These are phyloP conservation scores for Rhodotorula sphaerocarpa DNA, from an alignment of 768 basidiomycete genomes.

Conservation along the genomic window DNA sequence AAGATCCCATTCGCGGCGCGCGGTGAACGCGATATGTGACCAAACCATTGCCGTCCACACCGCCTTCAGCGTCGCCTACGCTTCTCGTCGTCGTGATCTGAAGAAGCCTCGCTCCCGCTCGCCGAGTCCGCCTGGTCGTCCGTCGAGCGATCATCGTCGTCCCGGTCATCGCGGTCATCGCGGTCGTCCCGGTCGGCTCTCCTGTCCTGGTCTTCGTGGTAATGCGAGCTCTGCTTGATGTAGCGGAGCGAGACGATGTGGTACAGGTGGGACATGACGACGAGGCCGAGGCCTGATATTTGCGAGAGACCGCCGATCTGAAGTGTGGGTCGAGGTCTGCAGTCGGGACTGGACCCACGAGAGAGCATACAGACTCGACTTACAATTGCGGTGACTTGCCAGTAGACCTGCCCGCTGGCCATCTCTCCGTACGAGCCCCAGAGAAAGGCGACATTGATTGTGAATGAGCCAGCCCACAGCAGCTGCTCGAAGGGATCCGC, in stretches of 20 bases:
- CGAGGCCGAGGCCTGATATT: not conserved
- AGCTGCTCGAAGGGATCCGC: not conserved
- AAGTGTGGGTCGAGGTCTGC: not conserved
- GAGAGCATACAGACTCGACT: not conserved
- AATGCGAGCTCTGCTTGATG: not conserved
- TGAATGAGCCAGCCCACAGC: not conserved
- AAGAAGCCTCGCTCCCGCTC: too few species aligned
- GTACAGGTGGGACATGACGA: not conserved
- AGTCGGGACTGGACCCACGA: not conserved
- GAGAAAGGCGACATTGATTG: not conserved
- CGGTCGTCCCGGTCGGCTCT: too few species aligned
- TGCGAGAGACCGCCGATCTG: conserved; percentile 1
- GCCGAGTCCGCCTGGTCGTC: too few species aligned
- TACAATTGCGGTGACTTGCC: not conserved
- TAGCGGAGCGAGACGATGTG: conserved; percentile 4
- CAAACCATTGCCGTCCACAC: too few species aligned
- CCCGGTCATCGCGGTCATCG: too few species aligned
- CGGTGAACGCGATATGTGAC: too few species aligned
- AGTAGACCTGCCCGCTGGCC: not conserved
- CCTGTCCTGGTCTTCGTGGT: not conserved
- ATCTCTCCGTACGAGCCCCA: not conserved
- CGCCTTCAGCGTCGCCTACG: too few species aligned
- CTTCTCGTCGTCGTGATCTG: too few species aligned
- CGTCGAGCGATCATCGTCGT: too few species aligned
- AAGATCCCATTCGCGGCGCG: too few species aligned